These are phyloP conservation scores for Pythium dissotocum DNA, from an alignment of 352 stramenopile species.

Conservation along the genomic window DNA sequence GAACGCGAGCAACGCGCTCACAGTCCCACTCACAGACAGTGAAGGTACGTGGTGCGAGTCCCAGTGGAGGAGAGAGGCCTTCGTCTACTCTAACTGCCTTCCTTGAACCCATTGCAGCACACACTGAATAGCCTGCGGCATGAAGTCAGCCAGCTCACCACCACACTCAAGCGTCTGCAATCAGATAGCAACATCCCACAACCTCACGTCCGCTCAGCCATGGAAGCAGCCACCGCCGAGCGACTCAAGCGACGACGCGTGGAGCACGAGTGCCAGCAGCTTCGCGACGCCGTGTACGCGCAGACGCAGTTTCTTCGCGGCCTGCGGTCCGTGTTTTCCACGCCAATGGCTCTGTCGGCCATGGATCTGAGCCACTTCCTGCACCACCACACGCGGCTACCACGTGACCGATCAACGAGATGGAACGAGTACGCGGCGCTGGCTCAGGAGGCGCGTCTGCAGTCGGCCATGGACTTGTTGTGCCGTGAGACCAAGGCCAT, in stretches of 20 bases:
- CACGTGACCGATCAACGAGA: neutral
- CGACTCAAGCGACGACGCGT: constrained; percentile 12
- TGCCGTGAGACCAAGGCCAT: constrained; percentile 6
- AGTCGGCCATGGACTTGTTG: constrained; percentile 10
- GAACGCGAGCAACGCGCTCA: no score
- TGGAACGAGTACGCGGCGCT: neutral
- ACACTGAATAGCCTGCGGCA: neutral
- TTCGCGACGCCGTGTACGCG: neutral
- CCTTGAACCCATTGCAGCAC: neutral
- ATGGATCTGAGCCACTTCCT: constrained; percentile 11
- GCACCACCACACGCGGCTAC: constrained; percentile 12
- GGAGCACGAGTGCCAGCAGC: constrained; percentile 4
- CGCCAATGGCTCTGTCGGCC: neutral
- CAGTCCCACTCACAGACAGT: no score
- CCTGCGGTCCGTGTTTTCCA: constrained; percentile 1
- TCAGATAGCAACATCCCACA: neutral
- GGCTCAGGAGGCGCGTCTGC: neutral
- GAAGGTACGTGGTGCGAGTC: no score
- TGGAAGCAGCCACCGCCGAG: neutral
- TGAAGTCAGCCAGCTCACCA: neutral
- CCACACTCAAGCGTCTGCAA: constrained; percentile 7
- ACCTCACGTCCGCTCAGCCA: neutral
- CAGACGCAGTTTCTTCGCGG: constrained; percentile 6
- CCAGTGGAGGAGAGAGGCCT: no score
- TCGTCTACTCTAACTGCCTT: no score